Conservation (phyloP, 371 early-diverging fungal genomes). For the Mucor circinelloides region DNA sequence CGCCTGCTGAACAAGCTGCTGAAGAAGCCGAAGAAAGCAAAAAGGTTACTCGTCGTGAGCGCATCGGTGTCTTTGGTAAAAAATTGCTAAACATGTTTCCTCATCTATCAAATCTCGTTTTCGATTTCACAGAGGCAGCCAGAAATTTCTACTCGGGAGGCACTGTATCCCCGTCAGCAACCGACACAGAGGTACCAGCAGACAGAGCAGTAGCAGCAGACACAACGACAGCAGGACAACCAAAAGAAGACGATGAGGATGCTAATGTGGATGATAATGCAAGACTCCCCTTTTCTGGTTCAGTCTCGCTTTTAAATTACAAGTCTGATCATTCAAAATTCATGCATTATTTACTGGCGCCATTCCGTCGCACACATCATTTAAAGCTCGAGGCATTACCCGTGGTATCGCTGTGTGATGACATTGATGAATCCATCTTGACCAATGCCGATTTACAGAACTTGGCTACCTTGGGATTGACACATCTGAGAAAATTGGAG, state of each 20-base stretch:
- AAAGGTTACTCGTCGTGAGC: neutral
- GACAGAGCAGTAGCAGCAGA: neutral
- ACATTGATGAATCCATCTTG: slow-evolving; percentile 31
- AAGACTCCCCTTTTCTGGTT: slow-evolving; percentile 15
- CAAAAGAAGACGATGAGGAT: neutral
- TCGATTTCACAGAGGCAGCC: slow-evolving; percentile 15
- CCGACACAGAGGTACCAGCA: neutral
- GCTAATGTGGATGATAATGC: neutral
- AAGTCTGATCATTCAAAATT: slow-evolving; percentile 14
- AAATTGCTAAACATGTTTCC: slow-evolving; percentile 19
- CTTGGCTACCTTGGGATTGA: slow-evolving; percentile 9
- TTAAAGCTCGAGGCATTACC: slow-evolving; percentile 21
- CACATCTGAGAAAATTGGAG: slow-evolving; percentile 7
- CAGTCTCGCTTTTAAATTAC: slow-evolving; percentile 24
- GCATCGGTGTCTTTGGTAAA: slow-evolving; percentile 9
- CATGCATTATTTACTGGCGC: slow-evolving; percentile 16
- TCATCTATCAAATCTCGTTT: slow-evolving; percentile 9
- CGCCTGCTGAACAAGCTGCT: slow-evolving; percentile 9
- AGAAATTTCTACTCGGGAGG: slow-evolving; percentile 2
- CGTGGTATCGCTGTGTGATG: slow-evolving; percentile 28
- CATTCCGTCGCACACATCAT: slow-evolving; percentile 20
- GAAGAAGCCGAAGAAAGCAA: neutral
- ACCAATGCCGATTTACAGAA: slow-evolving; percentile 21
- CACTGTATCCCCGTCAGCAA: neutral
- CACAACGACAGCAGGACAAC: no score